Conservation (phyloP, 2,329 filamentous ascomycete species). For the Davidsoniella virescens region DNA sequence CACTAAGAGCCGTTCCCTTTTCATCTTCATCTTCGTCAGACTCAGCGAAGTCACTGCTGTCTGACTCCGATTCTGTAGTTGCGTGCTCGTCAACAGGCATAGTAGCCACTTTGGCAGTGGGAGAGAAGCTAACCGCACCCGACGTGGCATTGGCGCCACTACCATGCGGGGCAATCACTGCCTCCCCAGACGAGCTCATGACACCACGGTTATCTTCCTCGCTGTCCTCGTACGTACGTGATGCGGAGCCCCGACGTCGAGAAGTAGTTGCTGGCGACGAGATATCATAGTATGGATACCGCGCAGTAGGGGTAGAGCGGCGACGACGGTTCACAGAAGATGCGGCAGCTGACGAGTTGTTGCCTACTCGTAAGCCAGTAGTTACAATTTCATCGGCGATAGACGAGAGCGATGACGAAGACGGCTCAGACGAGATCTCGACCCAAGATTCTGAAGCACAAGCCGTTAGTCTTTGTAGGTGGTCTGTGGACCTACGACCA, state of each 20-base stretch:
- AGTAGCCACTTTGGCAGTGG: neutral
- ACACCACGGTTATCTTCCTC: conserved; percentile 55
- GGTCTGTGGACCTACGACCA: too few species aligned
- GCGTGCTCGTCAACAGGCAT: conserved; percentile 16
- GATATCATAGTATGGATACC: conserved; percentile 1
- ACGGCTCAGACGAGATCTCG: conserved; percentile 82
- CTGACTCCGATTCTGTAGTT: conserved; percentile 24
- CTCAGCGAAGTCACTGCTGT: conserved; percentile 20
- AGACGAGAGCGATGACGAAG: conserved; percentile 80
- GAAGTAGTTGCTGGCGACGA: conserved; percentile 15
- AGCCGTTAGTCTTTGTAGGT: neutral
- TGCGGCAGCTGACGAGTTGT: conserved; percentile 21
- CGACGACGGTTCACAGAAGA: conserved; percentile 33
- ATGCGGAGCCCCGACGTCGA: conserved; percentile 44
- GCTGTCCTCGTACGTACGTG: conserved; percentile 85
- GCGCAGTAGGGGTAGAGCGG: conserved; percentile 14
- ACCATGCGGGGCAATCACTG: neutral
- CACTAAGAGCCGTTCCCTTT: conserved; percentile 66
- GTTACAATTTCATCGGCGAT: conserved; percentile 80
- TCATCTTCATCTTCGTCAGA: conserved; percentile 47
- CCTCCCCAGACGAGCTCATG: conserved; percentile 5
- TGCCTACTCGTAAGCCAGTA: conserved; percentile 64
- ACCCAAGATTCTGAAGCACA: conserved; percentile 70
- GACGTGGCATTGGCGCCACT: neutral
- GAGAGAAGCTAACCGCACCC: conserved; percentile 3